A percentile compares a stretch with the other conserved stretches of the same genome.
phyloP scores from a whole-genome alignment of 1,139 yeast genomes.

The Hyphopichia buzzinii region DNA sequence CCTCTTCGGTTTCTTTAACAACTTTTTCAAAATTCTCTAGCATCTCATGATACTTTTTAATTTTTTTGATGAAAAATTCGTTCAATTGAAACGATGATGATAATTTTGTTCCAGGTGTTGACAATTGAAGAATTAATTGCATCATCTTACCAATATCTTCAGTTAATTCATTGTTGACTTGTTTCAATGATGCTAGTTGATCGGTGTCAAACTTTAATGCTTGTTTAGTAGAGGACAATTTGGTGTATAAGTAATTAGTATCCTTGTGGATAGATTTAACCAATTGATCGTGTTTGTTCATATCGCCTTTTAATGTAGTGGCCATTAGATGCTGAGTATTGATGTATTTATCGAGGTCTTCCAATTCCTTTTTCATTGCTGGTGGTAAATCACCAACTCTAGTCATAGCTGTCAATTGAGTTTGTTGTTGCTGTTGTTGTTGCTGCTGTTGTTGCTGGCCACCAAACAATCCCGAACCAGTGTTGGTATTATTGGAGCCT shows the following conservation, averaged over 20 bases:
- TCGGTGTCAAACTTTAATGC: slow-evolving; percentile 51
- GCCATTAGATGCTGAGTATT: slow-evolving; percentile 81
- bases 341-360: slow-evolving; percentile 79
- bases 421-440: slow-evolving; percentile 36
- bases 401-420: slow-evolving; percentile 76
- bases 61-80: slow-evolving; percentile 50
- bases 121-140: slow-evolving; percentile 61
- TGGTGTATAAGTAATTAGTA: slow-evolving; percentile 65
- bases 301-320: slow-evolving; percentile 68
- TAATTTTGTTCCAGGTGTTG: slow-evolving; percentile 65
- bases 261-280: slow-evolving; percentile 85
- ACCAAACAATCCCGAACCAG: slow-evolving; percentile 26
- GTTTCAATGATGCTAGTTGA: slow-evolving; percentile 35
- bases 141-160: slow-evolving; percentile 70
- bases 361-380: slow-evolving; percentile 69
- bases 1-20: slow-evolving; percentile 66
- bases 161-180: slow-evolving; percentile 55
- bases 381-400: slow-evolving; percentile 84
- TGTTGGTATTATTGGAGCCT: slow-evolving; percentile 20
- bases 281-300: slow-evolving; percentile 62
- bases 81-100: slow-evolving; percentile 52
- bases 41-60: slow-evolving; percentile 64
- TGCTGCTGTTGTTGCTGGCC: slow-evolving; percentile 15
- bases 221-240: slow-evolving; percentile 62
- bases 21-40: slow-evolving; percentile 73